phyloP scores from a whole-genome alignment of 2,329 filamentous ascomycete species.

The Dendrostoma leiphaemia region DNA sequence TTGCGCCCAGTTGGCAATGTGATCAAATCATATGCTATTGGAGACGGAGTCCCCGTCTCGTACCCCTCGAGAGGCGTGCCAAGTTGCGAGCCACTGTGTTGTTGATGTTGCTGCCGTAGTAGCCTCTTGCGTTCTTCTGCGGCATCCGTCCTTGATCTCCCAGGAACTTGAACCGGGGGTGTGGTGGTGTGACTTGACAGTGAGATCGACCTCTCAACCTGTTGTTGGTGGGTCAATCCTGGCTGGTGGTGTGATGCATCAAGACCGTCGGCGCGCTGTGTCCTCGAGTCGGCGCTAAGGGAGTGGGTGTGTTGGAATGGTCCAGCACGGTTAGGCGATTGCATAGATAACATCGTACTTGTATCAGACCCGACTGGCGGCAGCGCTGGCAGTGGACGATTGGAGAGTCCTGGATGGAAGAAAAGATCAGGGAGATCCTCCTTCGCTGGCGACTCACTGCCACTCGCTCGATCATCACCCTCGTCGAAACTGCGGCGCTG shows the following conservation, averaged over 20 bases:
- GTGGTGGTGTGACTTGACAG: constrained; percentile 78
- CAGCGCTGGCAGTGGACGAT: constrained; percentile 62
- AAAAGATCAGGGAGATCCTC: constrained; percentile 87
- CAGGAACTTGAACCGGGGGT: constrained; percentile 76
- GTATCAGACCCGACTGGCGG: constrained; percentile 64
- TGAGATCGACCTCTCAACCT: constrained; percentile 73
- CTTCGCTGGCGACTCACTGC: constrained; percentile 63
- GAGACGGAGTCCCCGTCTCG: constrained; percentile 51
- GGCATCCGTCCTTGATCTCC: constrained; percentile 90
- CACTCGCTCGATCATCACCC: constrained; percentile 73
- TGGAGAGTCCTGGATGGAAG: constrained; percentile 80
- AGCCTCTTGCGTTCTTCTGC: constrained; percentile 63
- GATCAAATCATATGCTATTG: constrained; percentile 76
- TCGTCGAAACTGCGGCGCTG: constrained; percentile 88
- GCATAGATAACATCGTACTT: constrained; percentile 48
- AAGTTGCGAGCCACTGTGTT: constrained; percentile 47
- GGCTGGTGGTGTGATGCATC: constrained; percentile 42
- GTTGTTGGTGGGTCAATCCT: constrained; percentile 41
- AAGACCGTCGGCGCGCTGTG: constrained; percentile 39
- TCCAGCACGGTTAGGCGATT: constrained; percentile 40
- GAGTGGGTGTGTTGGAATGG: constrained; percentile 50
- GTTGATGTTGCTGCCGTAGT: constrained; percentile 49
- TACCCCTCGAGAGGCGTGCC: constrained; percentile 54
- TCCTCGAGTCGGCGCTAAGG: constrained; percentile 44
- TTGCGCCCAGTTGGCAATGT: constrained; percentile 76